These are phyloP conservation scores for Penicillium sp. DNA, from an alignment of 2,329 filamentous ascomycete genomes.

Conservation along the genomic window DNA sequence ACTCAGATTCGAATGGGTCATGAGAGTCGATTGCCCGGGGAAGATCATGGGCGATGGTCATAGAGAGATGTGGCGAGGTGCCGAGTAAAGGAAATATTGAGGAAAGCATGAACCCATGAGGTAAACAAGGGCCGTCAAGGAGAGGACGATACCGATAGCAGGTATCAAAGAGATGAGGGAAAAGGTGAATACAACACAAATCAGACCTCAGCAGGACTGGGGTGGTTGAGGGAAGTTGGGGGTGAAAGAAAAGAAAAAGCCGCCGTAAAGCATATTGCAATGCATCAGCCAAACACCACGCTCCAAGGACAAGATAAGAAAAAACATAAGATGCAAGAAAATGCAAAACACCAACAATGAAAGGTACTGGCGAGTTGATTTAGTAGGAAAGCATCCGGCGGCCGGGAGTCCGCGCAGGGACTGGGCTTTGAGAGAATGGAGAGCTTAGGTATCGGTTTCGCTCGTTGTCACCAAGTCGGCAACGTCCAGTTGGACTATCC, in stretches of 20 bases:
- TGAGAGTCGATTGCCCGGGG: slow-evolving; percentile 1
- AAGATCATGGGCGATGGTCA: slow-evolving; percentile 20
- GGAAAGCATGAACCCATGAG: not conserved
- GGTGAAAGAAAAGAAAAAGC: slow-evolving; percentile 16
- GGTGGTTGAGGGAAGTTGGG: slow-evolving; percentile 15
- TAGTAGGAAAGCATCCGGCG: slow-evolving; percentile 47
- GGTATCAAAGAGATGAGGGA: slow-evolving; percentile 5
- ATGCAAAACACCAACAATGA: slow-evolving; percentile 9
- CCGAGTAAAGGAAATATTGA: slow-evolving; percentile 10
- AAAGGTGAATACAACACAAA: slow-evolving; percentile 4
- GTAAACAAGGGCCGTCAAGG: slow-evolving; percentile 11
- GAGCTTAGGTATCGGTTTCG: slow-evolving; percentile 34
- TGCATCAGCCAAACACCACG: slow-evolving; percentile 21
- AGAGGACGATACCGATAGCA: slow-evolving; percentile 19
- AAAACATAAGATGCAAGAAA: not conserved
- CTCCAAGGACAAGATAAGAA: slow-evolving; percentile 23
- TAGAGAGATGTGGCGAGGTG: slow-evolving; percentile 16
- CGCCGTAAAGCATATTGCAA: slow-evolving; percentile 14
- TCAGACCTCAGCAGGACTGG: not conserved
- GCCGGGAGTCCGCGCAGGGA: slow-evolving; percentile 37
- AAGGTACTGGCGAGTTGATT: slow-evolving; percentile 1
- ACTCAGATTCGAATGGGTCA: slow-evolving; percentile 6
- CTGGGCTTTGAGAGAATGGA: slow-evolving; percentile 36
- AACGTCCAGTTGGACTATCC: slow-evolving; percentile 59
- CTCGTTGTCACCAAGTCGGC: slow-evolving; percentile 35